A percentile compares a stretch with the other conserved stretches of the same genome.
Conservation (phyloP, 2,329 filamentous ascomycete genomes). For the Uncinocarpus reesii region DNA sequence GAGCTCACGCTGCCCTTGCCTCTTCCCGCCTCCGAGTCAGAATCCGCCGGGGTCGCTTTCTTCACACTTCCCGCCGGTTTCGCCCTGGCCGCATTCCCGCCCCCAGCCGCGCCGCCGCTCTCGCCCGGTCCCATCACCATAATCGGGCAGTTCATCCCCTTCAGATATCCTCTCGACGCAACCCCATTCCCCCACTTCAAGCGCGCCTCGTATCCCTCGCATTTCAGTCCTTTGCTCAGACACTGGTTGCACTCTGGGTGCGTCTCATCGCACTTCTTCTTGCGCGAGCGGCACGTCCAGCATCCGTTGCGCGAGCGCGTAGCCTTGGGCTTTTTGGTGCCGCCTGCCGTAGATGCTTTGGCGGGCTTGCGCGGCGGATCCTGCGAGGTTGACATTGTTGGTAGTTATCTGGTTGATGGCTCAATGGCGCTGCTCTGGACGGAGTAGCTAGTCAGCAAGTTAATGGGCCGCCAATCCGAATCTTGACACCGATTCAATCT, state of each 20-base stretch:
- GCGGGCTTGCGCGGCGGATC: not conserved
- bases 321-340: constrained; percentile 6
- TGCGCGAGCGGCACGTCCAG: constrained; percentile 16
- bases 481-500: too few relatives aligned
- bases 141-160: constrained; percentile 13
- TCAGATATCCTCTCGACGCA: constrained; percentile 14
- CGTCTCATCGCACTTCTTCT: constrained; percentile 17
- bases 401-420: too few relatives aligned
- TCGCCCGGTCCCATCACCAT: constrained; percentile 1
- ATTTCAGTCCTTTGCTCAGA: constrained; percentile 13
- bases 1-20: not conserved
- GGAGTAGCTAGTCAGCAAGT: too few relatives aligned
- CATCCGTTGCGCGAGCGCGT: constrained; percentile 16
- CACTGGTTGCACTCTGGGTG: constrained; percentile 15
- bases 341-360: not conserved
- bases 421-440: too few relatives aligned
- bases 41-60: not conserved
- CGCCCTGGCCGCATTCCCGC: too few relatives aligned
- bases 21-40: constrained; percentile 1
- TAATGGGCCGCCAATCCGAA: too few relatives aligned
- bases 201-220: constrained; percentile 14
- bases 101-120: not conserved
- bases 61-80: not conserved
- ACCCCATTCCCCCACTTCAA: constrained; percentile 17
- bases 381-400: not conserved